Conservation (phyloP, 257 asterid species). For the Eucommia ulmoides region DNA sequence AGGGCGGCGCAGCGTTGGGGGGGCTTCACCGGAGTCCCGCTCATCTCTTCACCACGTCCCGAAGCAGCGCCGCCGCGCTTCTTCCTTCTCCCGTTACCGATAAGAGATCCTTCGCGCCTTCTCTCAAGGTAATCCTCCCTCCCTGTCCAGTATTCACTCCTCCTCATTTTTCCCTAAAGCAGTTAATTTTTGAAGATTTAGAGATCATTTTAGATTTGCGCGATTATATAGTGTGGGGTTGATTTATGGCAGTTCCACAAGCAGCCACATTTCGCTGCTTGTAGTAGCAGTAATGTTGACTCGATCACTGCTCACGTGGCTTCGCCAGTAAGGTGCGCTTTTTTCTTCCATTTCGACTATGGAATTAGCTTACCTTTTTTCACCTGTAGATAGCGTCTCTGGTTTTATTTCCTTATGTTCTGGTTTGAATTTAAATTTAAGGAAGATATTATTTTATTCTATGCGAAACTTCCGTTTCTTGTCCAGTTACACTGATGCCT, state of each 20-base stretch:
- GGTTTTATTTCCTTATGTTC: neutral
- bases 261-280: conserved; percentile 22
- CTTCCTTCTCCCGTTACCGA: conserved; percentile 20
- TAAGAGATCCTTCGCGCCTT: conserved; percentile 4
- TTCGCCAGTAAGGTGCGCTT: conserved; percentile 25
- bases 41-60: conserved; percentile 20
- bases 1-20: conserved; percentile 35
- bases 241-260: conserved; percentile 19
- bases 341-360: neutral
- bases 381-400: neutral
- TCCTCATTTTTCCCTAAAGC: neutral
- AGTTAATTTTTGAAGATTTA: neutral
- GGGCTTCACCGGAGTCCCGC: conserved; percentile 22
- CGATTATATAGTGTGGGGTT: neutral
- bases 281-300: conserved; percentile 15
- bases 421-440: neutral
- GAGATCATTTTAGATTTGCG: neutral
- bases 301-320: conserved; percentile 42
- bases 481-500: too few species aligned
- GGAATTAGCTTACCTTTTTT: too few species aligned
- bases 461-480: too few species aligned
- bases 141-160: neutral
- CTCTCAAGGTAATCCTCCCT: conserved; percentile 18
- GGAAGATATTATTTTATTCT: too few species aligned
- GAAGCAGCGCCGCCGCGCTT: conserved; percentile 16